phyloP scores from a whole-genome alignment of 2,329 filamentous ascomycete species.

The Trichoderma cornu-damae region DNA sequence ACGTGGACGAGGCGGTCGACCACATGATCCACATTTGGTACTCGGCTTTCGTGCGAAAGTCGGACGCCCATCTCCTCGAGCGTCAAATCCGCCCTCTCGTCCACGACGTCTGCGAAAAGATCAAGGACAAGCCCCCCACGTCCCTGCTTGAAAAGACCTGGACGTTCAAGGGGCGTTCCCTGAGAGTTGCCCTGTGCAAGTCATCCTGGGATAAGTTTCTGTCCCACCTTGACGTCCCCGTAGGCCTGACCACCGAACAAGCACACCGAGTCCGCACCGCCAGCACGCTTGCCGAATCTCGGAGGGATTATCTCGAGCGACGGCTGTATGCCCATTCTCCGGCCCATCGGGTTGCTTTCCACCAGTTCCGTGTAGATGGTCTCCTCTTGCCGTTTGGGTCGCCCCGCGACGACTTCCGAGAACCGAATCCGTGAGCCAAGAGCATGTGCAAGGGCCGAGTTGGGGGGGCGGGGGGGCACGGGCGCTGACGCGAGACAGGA shows the following conservation, averaged over 20 bases:
- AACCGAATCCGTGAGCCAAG: slow-evolving; percentile 9
- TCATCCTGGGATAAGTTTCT: background rate
- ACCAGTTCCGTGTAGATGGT: background rate
- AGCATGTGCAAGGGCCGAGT: no score
- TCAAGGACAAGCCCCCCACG: background rate
- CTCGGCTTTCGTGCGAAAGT: slow-evolving; percentile 19
- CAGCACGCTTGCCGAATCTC: background rate
- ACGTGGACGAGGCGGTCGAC: slow-evolving; percentile 18
- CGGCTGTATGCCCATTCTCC: background rate
- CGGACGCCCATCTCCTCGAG: slow-evolving; percentile 16
- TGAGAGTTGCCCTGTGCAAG: background rate
- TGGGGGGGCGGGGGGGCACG: no score
- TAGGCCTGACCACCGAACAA: background rate
- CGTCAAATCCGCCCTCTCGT: background rate
- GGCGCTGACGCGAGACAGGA: no score
- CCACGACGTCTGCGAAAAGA: background rate
- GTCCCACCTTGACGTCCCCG: background rate
- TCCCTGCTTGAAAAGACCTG: background rate
- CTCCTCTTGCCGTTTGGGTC: background rate
- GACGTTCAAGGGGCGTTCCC: background rate
- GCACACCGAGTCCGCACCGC: background rate
- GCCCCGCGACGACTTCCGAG: background rate
- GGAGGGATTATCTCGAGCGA: background rate
- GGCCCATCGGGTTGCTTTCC: background rate
- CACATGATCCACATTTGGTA: slow-evolving; percentile 24